Conservation (phyloP, 352 stramenopile genomes). For the Globisporangium polare region DNA sequence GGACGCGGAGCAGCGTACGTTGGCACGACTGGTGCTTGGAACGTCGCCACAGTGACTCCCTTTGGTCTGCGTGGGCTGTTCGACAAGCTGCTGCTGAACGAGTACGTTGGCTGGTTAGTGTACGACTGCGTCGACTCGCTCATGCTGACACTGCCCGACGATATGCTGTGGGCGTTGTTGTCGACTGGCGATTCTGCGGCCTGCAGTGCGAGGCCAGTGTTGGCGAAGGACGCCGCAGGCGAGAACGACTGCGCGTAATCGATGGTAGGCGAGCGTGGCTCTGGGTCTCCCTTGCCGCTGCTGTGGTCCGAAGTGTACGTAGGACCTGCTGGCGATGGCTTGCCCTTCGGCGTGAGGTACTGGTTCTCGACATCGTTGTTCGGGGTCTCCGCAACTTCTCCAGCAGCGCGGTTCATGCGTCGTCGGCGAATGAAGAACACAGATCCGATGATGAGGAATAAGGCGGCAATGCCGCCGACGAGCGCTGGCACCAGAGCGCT, state of each 20-base stretch:
- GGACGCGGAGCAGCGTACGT: slow-evolving; percentile 13
- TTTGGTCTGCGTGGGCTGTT: slow-evolving; percentile 16
- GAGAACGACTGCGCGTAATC: slow-evolving; percentile 52
- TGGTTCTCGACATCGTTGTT: slow-evolving; percentile 46
- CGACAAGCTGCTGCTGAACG: slow-evolving; percentile 22
- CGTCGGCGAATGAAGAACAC: slow-evolving; percentile 67
- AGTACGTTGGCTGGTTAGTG: slow-evolving; percentile 13
- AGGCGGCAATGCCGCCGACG: slow-evolving; percentile 30
- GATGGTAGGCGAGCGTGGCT: slow-evolving; percentile 41
- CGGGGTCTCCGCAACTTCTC: slow-evolving; percentile 25
- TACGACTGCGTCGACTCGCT: slow-evolving; percentile 7
- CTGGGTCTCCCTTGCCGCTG: slow-evolving; percentile 17
- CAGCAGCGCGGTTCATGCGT: slow-evolving; percentile 21
- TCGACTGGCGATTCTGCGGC: slow-evolving; percentile 6
- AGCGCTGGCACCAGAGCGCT: slow-evolving; percentile 36
- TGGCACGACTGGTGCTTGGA: slow-evolving; percentile 27
- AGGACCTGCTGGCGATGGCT: slow-evolving; percentile 27
- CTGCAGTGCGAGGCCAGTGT: not conserved
- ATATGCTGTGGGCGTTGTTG: slow-evolving; percentile 11
- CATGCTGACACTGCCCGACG: slow-evolving; percentile 2
- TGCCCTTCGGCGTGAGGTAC: slow-evolving; percentile 52
- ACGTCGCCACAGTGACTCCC: slow-evolving; percentile 8
- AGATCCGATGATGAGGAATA: slow-evolving; percentile 66
- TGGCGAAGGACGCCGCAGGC: slow-evolving; percentile 22
- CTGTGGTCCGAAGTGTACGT: slow-evolving; percentile 36